Percentiles rank a stretch among this genome's conserved stretches.
Evolutionary conservation across 441 rosid species (phyloP).

Genomic region (Gossypium aridum): DNA sequence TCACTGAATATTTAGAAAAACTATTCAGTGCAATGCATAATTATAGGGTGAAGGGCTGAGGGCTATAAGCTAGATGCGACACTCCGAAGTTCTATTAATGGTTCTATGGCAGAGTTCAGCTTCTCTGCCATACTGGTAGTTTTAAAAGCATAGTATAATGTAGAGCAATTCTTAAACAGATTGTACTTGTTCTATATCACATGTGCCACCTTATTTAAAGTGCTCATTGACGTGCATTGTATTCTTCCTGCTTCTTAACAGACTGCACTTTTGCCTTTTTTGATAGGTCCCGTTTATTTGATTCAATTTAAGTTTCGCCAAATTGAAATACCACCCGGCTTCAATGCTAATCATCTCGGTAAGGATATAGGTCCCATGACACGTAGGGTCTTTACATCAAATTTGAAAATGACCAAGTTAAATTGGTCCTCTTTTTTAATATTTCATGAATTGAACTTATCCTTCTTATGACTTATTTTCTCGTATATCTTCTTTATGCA

Average conservation of each 20-base stretch:
- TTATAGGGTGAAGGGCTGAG: background rate
- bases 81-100: background rate
- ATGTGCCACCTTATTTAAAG: background rate
- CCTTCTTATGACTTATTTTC: background rate
- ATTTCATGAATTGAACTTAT: background rate
- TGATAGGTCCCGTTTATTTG: conserved; percentile 70
- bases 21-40: background rate
- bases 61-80: background rate
- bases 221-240: background rate
- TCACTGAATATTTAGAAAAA: background rate
- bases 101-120: background rate
- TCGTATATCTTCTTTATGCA: background rate
- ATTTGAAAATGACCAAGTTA: background rate
- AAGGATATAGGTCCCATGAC: conserved; percentile 11
- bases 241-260: background rate
- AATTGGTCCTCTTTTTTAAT: background rate
- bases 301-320: conserved; percentile 93
- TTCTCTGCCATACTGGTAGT: background rate
- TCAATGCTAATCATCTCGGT: conserved; percentile 75
- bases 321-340: conserved; percentile 88
- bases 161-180: background rate
- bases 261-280: conserved; percentile 13
- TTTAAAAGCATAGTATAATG: background rate
- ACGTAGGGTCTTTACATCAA: background rate
- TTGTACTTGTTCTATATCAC: background rate